Base-by-base conservation (phyloP, 345 rosid genomes). In the Sisymbrium irio region DNA sequence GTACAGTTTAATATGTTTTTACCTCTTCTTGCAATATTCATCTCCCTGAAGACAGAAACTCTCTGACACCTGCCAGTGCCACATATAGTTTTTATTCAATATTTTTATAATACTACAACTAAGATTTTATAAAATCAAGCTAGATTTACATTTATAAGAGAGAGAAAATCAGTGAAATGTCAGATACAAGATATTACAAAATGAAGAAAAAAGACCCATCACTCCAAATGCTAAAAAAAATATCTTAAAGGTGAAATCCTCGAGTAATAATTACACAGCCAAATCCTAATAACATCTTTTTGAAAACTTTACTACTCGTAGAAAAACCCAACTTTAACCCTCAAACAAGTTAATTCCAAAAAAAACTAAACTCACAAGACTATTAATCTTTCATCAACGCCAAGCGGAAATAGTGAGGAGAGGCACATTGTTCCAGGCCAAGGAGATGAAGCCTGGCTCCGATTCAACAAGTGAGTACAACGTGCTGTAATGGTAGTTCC, bases 331-430 rank as follows among this genome's bases (percentile, higher is more conserved):
- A 53, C 6, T 51, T 2, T 72, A 62, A 1, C 10, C 50, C 14
- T 41, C n/a, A 18, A 37, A 28, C 42, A 33, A 53, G 40, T 63
- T 28, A 4, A 63, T 41, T 41, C 33, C 17, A 30, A 1, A 62
- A 1, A 62, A 50, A 55, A 53, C 55, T 28, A 62, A 62, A n/a
- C 35, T 17, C 6, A n/a, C n/a, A 30, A 39, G 3, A 30, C 33
- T 39, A 15, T 33, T 3, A 57, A 57, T 5, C 32, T 42, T 30
- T 57, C 74, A 69, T 36, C 37, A n/a, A 14, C 80, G 89, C 98
- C 98, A 94, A 0, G 96, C 87, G 15, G 97, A 94, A 58, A 94
- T 88, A 4, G 97, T 87, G 64, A 94, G 92, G 18, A 91, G 65
- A 15, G 93, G 89, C 59, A 91, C 92, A 69, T 83, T 67, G 41